Evolutionary conservation across 169 alveolate genomes (phyloP).

Genomic region (Cryptosporidium xiaoi): DNA sequence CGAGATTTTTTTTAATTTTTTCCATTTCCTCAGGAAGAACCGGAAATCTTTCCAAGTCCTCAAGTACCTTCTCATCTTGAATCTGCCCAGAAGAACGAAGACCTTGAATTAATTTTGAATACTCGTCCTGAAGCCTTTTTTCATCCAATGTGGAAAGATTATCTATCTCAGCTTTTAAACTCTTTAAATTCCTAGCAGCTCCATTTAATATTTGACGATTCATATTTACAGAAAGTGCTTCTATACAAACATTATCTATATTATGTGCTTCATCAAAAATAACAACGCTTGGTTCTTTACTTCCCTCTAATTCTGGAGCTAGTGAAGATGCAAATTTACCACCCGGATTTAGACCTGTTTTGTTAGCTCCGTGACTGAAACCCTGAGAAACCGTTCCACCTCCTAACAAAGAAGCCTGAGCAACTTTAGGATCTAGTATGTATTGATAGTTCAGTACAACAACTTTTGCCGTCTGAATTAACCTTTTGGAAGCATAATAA

Average conservation of each 20-base stretch:
- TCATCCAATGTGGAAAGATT: constrained; percentile 79
- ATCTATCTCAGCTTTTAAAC: constrained; percentile 82
- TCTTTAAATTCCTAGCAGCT: constrained; percentile 86
- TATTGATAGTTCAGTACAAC: constrained; percentile 96
- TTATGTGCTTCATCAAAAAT: constrained; percentile 98
- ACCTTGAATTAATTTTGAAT: constrained; percentile 78
- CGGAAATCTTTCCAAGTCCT: constrained; percentile 85
- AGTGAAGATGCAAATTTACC: constrained; percentile 45
- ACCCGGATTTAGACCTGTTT: constrained; percentile 34
- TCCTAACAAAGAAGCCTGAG: constrained; percentile 79
- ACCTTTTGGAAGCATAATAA: constrained; percentile 93
- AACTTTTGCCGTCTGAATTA: constrained; percentile 92
- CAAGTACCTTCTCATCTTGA: constrained; percentile 75
- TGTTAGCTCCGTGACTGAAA: constrained; percentile 73
- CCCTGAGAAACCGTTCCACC: constrained; percentile 71
- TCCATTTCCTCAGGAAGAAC: constrained; percentile 84
- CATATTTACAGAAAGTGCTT: constrained; percentile 93
- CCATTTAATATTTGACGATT: constrained; percentile 86
- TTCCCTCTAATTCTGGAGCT: constrained; percentile 75
- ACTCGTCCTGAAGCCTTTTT: constrained; percentile 84
- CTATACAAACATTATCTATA: constrained; percentile 97
- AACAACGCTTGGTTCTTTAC: constrained; percentile 89
- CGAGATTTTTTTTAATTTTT: constrained; percentile 77
- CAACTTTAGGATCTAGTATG: constrained; percentile 95
- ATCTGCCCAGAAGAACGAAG: constrained; percentile 77